Base-by-base conservation (phyloP, 805 yeast species). In the Saturnispora serradocipensis region DNA sequence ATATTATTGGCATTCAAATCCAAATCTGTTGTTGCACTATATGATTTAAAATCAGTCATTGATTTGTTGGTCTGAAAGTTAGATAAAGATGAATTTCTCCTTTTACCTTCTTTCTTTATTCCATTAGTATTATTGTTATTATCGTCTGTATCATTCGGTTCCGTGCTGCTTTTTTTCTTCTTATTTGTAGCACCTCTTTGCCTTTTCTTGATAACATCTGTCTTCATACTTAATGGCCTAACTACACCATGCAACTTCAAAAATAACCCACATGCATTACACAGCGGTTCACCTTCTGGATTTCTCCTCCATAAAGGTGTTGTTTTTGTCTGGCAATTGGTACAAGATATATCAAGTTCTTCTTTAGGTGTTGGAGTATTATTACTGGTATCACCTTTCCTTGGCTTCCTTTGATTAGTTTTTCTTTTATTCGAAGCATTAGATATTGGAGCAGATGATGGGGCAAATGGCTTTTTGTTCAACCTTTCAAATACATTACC, bases 261-360 rank as follows among this genome's bases (percentile, higher is more conserved):
- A 60, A 91, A 91, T 54, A 91, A 72, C 0, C 98, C 99, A 71
- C 99, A 91, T 0, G 99, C 98, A 67, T 91, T 91, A 70, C 98
- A 91, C 53, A 91, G 71, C 0, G 97, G 95, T 61, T 87, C 84
- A 2, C 97, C 97, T 53, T 86, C 87, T 0, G 95, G 89, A 60
- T 88, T 88, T 47, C 97, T 75, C 59, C 99, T 74, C 99, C 99
- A 91, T 16, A 91, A 67, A 1, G 99, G 99, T 0, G 99, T 91
- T 16, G 95, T 89, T 56, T 77, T 81, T 0, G 99, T 91, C 61
- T 85, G 83, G 67, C 99, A 91, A 68, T 91, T 91, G 16, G 91
- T 82, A 67, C 98, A 91, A 5, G 65, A 57, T 8, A 64, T 63
- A 39, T 56, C 53, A 7, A 48, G 49, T 13, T 54, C 57, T 27